Conservation (phyloP, 371 early-diverging fungal genomes). For the Amoeboaphelidium occidentale region DNA sequence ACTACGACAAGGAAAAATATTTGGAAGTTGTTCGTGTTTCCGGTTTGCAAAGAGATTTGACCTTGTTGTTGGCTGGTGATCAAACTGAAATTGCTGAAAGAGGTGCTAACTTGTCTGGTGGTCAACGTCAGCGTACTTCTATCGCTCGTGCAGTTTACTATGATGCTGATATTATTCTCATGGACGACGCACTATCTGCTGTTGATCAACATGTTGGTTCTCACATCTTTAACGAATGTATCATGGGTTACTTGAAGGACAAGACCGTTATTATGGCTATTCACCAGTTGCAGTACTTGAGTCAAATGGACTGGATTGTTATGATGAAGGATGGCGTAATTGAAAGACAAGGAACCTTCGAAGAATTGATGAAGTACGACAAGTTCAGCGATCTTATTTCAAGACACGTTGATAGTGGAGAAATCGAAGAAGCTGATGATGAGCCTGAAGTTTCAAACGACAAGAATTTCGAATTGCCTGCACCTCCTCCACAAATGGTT, state of each 20-base stretch:
- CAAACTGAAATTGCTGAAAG: slow-evolving; percentile 13
- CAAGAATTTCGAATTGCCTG: slow-evolving; percentile 2
- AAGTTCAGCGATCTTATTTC: slow-evolving; percentile 1
- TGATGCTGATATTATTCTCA: slow-evolving; percentile 24
- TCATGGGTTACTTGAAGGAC: slow-evolving; percentile 30
- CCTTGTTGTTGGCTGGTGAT: not conserved
- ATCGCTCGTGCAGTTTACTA: slow-evolving; percentile 57
- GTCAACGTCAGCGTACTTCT: slow-evolving; percentile 51
- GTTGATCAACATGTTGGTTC: slow-evolving; percentile 4
- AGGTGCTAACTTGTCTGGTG: slow-evolving; percentile 31
- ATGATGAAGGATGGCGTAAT: slow-evolving; percentile 36
- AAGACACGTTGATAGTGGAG: slow-evolving; percentile 8
- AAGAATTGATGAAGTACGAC: slow-evolving; percentile 17
- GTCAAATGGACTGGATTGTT: slow-evolving; percentile 19
- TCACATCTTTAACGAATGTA: slow-evolving; percentile 14
- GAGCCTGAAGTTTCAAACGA: slow-evolving; percentile 4
- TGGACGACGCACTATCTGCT: slow-evolving; percentile 12
- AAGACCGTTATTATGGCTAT: not conserved
- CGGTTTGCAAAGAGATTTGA: not conserved
- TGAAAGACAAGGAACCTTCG: slow-evolving; percentile 35
- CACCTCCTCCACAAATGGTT: not conserved
- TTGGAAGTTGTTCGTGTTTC: not conserved
- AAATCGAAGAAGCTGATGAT: slow-evolving; percentile 9
- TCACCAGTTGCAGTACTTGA: not conserved
- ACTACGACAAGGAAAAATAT: not conserved